Evolutionary conservation across 345 rosid genomes (phyloP), one percentile per base, ranked within the genome.

Genomic region (Sonneratia alba): DNA sequence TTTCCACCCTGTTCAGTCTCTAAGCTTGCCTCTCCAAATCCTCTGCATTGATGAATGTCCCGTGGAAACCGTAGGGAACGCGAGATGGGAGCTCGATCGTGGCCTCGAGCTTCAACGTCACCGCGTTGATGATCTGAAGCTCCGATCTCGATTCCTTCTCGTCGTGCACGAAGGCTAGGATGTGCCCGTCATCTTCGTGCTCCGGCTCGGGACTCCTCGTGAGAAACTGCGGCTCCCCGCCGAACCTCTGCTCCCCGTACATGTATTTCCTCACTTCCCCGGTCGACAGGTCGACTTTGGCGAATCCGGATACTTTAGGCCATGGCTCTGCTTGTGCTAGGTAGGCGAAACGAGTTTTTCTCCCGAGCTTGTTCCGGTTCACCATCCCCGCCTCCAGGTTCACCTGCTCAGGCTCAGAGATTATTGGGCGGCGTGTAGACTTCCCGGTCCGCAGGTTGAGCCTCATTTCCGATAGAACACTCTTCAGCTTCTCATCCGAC

Each of bases 381-480:
- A 91, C 97, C 97, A 89, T 89, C 71, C 97, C 97, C 6, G 97
- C 97, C 73, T 91, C 97, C 42, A 91, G 71, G 77, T 91, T 91
- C 36, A 91, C 86, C 72, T 87, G 86, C 8, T 89, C 88, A 21
- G 79, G 36, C 55, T 82, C 83, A 13, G 81, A 69, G 56, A 84
- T 75, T 68, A 91, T 76, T 7, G 93, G 80, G 0, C 90, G 87
- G 48, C 96, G 90, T 36, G 82, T 89, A 5, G 95, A 91, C 66
- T 80, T 75, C 0, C 96, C 93, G 0, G 91, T 87, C 71, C 73
- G 85, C 64, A 89, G 76, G 47, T 88, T 91, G 12, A 91, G 80
- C 27, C 97, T 80, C 53, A 91, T 89, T 78, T 89, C 97, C 1
- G 93, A 91, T 27, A 91, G 75, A 10, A 89, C 88, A 62, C 97